Percentiles rank a stretch among this genome's conserved stretches.
phyloP scores from a whole-genome alignment of 306 rosid genomes.

The Medicago truncatula region MtrunA17r5.0-ANR NC_053046.1:10433001-10433500 shows the following conservation, averaged over 20 bases:
- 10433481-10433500: too few species aligned
- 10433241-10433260: slow-evolving; percentile 40
- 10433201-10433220: not conserved
- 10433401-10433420: too few species aligned
- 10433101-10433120: slow-evolving; percentile 26
- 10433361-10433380: too few species aligned
- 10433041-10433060: slow-evolving; percentile 16
- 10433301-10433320: too few species aligned
- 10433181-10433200: not conserved
- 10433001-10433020: not conserved
- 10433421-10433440: too few species aligned
- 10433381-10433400: too few species aligned
- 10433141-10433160: slow-evolving; percentile 37
- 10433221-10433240: slow-evolving; percentile 42
- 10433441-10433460: too few species aligned
- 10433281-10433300: too few species aligned
- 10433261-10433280: slow-evolving; percentile 23
- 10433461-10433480: too few species aligned
- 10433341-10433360: too few species aligned
- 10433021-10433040: slow-evolving; percentile 4
- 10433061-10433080: not conserved
- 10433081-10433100: slow-evolving; percentile 5
- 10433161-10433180: slow-evolving; percentile 14
- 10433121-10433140: slow-evolving; percentile 49
- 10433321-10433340: too few species aligned